Evolutionary conservation across 202 grass and related monocot genomes (phyloP), one percentile per base, ranked within the genome.

Genomic region (Setaria viridis): DNA sequence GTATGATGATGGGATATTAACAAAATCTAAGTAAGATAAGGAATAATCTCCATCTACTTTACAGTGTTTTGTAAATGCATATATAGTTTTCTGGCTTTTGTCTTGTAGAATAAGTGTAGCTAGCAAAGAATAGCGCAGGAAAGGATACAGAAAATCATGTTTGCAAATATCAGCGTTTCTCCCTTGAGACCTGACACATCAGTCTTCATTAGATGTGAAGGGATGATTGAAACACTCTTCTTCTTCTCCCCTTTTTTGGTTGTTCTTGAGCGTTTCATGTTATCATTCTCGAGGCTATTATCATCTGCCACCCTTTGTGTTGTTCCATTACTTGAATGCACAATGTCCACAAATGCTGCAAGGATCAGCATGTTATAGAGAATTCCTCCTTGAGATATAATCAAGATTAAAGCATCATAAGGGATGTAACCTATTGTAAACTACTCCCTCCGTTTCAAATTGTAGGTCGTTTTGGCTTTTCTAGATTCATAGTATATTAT

Each of bases 121-220:
- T 57, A 19, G 5, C 63, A 19, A 80, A 62, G 34, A 66, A 84
- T 84, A 91, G 72, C 35, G 14, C 21, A 54, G 55, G 48, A 77
- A 90, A 98, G 91, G 95, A 98, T 98, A 98, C 95, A 98, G 66
- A 98, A 94, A 77, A 94, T 90, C 86, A 89, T 89, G 69, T 92
- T 95, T 63, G 89, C 83, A 92, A 98, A 98, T 87, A 98, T 95
- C 72, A 82, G 76, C n/a, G 91, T 94, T 86, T 98, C 91, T 47
- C 77, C 94, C 72, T 92, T 93, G 30, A 98, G 87, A 85, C 84
- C 82, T 75, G 95, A 98, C 48, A 91, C 75, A 86, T 95, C 93
- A 17, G 93, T 95, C 72, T 95, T 92, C 80, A 94, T 82, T 88
- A 95, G 84, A 95, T 95, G 93, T 79, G 95, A 90, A 85, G 91